Conservation (phyloP, 2,329 filamentous ascomycete species). For the Diplocarpon mali region DNA sequence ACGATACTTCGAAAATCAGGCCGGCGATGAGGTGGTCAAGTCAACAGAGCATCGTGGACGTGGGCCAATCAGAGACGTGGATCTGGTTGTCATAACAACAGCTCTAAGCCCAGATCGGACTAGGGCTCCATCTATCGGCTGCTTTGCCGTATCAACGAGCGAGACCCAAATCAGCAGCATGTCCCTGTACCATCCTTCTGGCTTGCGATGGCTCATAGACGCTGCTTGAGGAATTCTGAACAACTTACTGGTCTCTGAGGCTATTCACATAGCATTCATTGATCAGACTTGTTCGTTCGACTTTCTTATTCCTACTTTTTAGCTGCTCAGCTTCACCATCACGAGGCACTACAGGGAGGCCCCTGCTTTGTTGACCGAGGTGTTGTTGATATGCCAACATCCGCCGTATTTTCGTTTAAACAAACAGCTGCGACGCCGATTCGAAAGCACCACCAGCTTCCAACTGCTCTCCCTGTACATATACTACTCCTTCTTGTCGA, state of each 20-base stretch:
- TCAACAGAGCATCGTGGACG: not conserved
- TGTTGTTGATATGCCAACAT: conserved; percentile 5
- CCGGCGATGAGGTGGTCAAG: not conserved
- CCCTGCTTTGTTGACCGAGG: conserved; percentile 2
- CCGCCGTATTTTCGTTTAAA: not conserved
- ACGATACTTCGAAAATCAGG: not conserved
- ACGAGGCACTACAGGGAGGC: not conserved
- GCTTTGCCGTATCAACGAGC: not conserved
- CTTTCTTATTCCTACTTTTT: not conserved
- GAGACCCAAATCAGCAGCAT: conserved; percentile 1
- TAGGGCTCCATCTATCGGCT: not conserved
- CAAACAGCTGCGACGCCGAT: conserved; percentile 1
- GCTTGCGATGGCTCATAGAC: not conserved
- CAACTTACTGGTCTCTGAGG: not conserved
- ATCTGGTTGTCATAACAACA: not conserved
- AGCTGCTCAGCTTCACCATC: not conserved
- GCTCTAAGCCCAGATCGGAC: not conserved
- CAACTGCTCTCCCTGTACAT: not conserved
- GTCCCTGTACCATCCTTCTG: conserved; percentile 1
- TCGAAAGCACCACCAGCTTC: not conserved
- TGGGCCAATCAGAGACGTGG: not conserved
- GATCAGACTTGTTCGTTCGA: not conserved
- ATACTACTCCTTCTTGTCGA: conserved; percentile 12
- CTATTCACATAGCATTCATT: not conserved
- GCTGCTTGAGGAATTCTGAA: not conserved